A percentile compares a stretch with the other conserved stretches of the same genome.
Conservation (phyloP, 768 basidiomycete species). For the Dendrothele bispora region DNA sequence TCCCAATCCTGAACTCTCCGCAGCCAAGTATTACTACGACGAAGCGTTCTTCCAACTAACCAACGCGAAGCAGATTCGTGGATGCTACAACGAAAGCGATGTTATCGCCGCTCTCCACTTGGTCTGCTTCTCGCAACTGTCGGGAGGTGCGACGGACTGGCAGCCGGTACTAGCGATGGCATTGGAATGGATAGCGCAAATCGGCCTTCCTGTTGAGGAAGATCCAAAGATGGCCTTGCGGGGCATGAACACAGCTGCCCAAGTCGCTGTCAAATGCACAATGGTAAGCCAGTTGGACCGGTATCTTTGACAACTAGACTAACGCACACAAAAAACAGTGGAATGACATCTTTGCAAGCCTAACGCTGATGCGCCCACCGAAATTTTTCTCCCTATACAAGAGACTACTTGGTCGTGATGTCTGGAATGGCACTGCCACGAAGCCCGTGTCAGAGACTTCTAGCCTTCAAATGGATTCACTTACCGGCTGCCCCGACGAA, state of each 20-base stretch:
- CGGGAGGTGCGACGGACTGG: conserved; percentile 72
- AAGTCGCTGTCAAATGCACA: conserved; percentile 66
- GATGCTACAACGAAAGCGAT: conserved; percentile 61
- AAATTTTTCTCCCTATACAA: conserved; percentile 68
- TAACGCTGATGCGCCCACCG: conserved; percentile 60
- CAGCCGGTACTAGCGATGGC: conserved; percentile 66
- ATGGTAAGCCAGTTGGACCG: too few species aligned
- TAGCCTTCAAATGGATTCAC: conserved; percentile 60
- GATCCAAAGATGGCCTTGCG: conserved; percentile 62
- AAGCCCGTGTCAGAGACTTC: conserved; percentile 33
- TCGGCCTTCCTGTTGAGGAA: conserved; percentile 60
- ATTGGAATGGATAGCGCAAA: conserved; percentile 74
- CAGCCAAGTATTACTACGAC: conserved; percentile 65
- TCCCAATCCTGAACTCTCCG: conserved; percentile 52
- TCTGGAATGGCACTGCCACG: conserved; percentile 47
- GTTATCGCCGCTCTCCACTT: conserved; percentile 80
- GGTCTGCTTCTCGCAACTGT: conserved; percentile 70
- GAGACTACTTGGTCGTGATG: conserved; percentile 56
- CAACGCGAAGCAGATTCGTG: conserved; percentile 52
- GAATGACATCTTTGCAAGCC: conserved; percentile 73
- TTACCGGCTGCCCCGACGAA: conserved; percentile 81
- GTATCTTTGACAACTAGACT: too few species aligned
- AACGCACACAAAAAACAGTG: too few species aligned
- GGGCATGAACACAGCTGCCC: conserved; percentile 50
- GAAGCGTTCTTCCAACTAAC: conserved; percentile 66